Conservation (phyloP, 225 moss, liverwort and hornwort species). For the Bryoerythrophyllum caledonicum region DNA sequence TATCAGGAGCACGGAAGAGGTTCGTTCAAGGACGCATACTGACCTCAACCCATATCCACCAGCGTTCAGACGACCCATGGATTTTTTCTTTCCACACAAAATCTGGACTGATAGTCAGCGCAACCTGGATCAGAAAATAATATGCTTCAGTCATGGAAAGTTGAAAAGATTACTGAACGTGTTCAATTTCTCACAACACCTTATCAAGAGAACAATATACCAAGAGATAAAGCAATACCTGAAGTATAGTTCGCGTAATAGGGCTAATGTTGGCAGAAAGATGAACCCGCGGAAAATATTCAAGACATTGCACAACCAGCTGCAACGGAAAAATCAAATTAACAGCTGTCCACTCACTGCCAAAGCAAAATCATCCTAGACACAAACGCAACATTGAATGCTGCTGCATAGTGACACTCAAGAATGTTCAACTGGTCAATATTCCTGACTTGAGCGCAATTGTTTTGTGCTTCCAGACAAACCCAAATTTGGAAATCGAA, state of each 20-base stretch:
- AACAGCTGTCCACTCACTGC: neutral
- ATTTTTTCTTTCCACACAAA: conserved; percentile 97
- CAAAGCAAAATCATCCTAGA: conserved; percentile 14
- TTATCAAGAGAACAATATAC: neutral
- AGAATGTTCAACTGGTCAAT: neutral
- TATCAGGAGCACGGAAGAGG: neutral
- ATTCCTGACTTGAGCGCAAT: neutral
- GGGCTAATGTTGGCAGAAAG: conserved; percentile 93
- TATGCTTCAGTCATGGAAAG: neutral
- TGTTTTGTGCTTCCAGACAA: neutral
- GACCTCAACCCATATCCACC: conserved; percentile 99
- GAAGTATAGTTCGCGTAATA: conserved; percentile 95
- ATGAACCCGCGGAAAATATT: conserved; percentile 76
- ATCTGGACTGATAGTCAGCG: conserved; percentile 83
- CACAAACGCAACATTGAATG: conserved; percentile 2
- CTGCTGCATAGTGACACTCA: conserved; percentile 13
- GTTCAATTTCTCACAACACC: conserved; percentile 1
- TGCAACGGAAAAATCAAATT: conserved; percentile 43
- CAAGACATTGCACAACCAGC: conserved; percentile 83
- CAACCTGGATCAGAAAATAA: conserved; percentile 52
- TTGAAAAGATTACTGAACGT: neutral
- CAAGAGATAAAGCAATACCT: conserved; percentile 41
- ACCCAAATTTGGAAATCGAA: conserved; percentile 14
- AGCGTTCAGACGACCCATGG: conserved; percentile 83
- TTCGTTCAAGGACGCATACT: conserved; percentile 10